Conservation (phyloP, 768 basidiomycete genomes). For the Megacollybia marginata region DNA sequence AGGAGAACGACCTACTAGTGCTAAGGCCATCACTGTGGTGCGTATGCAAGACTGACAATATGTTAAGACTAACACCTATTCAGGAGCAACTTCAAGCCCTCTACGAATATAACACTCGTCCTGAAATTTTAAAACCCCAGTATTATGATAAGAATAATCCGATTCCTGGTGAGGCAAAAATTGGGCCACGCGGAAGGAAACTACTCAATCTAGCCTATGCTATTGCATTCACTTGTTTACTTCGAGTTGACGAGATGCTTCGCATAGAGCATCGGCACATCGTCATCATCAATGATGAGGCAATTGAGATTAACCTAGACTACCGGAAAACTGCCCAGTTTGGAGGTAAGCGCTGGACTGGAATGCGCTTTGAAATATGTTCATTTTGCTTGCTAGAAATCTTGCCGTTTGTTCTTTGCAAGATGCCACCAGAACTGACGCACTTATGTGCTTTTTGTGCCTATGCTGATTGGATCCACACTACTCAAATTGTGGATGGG, state of each 20-base stretch:
- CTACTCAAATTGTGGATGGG: constrained; percentile 14
- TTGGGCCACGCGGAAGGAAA: constrained; percentile 16
- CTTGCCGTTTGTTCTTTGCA: constrained; percentile 21
- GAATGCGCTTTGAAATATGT: not conserved
- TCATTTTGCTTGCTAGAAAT: constrained; percentile 14
- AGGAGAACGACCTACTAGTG: constrained; percentile 19
- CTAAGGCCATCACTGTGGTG: constrained; percentile 19
- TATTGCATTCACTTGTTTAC: constrained; percentile 24
- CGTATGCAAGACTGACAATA: constrained; percentile 1
- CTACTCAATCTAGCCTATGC: constrained; percentile 24
- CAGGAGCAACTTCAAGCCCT: constrained; percentile 17
- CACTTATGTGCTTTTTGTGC: constrained; percentile 29
- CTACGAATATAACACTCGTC: constrained; percentile 17
- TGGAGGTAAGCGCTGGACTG: constrained; percentile 12
- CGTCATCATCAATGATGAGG: not conserved
- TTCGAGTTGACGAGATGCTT: constrained; percentile 26
- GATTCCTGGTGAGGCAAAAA: constrained; percentile 13
- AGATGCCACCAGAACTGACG: constrained; percentile 14
- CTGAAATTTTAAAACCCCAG: constrained; percentile 11
- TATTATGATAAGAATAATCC: constrained; percentile 7
- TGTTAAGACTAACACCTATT: not conserved
- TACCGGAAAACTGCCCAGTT: constrained; percentile 22
- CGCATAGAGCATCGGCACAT: constrained; percentile 24
- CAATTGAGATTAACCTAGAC: constrained; percentile 14
- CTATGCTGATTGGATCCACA: constrained; percentile 20